Evolutionary conservation across 202 grass and related monocot genomes (phyloP).

Genomic region (Eragrostis tef): DNA sequence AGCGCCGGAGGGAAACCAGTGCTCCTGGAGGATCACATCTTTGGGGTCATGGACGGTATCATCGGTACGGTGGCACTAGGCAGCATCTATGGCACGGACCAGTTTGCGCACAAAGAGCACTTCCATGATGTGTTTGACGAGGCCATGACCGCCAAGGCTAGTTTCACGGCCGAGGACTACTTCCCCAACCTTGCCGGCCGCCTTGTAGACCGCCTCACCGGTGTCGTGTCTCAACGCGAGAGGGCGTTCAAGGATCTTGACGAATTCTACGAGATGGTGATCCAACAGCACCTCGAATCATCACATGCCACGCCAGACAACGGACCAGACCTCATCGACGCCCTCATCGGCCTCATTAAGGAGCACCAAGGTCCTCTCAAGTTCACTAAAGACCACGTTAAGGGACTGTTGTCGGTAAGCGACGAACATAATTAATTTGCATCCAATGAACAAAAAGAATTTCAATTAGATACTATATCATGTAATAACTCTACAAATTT

Average conservation of each 20-base stretch:
- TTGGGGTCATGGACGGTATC: slow-evolving; percentile 43
- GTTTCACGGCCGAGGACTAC: slow-evolving; percentile 59
- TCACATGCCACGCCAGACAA: not conserved
- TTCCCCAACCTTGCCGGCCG: slow-evolving; percentile 42
- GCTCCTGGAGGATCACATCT: slow-evolving; percentile 40
- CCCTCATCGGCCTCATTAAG: slow-evolving; percentile 27
- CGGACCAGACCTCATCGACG: slow-evolving; percentile 43
- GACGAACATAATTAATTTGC: too few species aligned
- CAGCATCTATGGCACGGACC: slow-evolving; percentile 45
- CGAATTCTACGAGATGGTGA: slow-evolving; percentile 46
- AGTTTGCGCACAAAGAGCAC: slow-evolving; percentile 14
- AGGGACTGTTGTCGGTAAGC: slow-evolving; percentile 10
- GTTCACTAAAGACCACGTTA: slow-evolving; percentile 49
- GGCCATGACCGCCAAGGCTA: slow-evolving; percentile 38
- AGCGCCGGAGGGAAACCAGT: not conserved
- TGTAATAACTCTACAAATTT: not conserved
- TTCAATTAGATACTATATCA: too few species aligned
- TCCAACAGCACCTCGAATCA: slow-evolving; percentile 45
- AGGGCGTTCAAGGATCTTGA: slow-evolving; percentile 47
- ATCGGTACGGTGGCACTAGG: slow-evolving; percentile 52
- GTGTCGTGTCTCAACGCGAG: slow-evolving; percentile 35
- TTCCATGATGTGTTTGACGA: slow-evolving; percentile 48
- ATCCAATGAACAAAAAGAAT: too few species aligned
- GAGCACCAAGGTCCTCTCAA: not conserved
- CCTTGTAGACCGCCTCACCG: slow-evolving; percentile 42